Evolutionary conservation across 768 basidiomycete genomes (phyloP).

Genomic region (Suillus bovinus): DNA sequence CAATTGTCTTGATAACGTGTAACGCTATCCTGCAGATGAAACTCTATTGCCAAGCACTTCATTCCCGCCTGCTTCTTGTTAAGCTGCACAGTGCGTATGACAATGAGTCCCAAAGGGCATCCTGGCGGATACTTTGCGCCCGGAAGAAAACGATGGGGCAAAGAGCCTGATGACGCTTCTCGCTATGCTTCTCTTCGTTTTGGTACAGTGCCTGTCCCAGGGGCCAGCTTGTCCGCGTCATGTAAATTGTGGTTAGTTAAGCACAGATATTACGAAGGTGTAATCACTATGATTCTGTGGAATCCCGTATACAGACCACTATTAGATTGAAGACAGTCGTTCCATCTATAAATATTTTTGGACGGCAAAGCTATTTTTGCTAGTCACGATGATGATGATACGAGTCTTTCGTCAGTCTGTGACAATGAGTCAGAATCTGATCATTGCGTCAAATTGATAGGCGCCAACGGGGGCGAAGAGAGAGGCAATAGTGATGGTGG

Average conservation of each 20-base stretch:
- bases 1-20: background rate
- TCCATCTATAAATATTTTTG: no score
- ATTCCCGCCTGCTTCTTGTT: background rate
- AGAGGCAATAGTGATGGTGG: background rate
- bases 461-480: background rate
- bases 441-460: background rate
- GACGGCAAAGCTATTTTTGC: no score
- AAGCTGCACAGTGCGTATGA: background rate
- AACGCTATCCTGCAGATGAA: background rate
- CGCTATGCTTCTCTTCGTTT: background rate
- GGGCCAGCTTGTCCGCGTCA: background rate
- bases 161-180: background rate
- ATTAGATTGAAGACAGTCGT: no score
- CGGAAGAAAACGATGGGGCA: no score
- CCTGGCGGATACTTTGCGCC: background rate
- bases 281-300: no score
- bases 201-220: background rate
- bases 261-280: no score
- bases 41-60: background rate
- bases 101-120: background rate
- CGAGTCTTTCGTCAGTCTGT: no score
- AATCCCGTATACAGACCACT: no score
- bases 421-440: background rate
- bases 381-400: no score
- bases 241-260: no score